Conservation (phyloP, 345 rosid genomes). For the Eucalyptus grandis region DNA sequence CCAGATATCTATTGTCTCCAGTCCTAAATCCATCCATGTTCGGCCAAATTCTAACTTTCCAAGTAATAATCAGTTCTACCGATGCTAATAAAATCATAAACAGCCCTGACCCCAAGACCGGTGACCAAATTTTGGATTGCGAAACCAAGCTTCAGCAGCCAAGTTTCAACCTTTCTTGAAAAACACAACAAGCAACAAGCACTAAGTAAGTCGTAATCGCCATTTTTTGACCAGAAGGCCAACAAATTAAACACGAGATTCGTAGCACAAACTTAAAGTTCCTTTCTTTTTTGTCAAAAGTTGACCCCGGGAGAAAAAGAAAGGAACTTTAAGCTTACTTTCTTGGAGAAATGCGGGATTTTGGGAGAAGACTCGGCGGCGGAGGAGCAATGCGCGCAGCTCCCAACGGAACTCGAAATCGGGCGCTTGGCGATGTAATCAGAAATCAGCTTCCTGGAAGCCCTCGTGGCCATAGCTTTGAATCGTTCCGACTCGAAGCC, state of each 20-base stretch:
- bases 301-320: background rate
- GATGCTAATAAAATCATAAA: background rate
- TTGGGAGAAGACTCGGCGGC: background rate
- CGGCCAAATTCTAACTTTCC: background rate
- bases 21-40: background rate
- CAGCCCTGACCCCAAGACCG: background rate
- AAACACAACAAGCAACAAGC: background rate
- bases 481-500: background rate
- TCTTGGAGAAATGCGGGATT: constrained; percentile 75
- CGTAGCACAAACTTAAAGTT: background rate
- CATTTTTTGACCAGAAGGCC: background rate
- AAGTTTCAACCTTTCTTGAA: background rate
- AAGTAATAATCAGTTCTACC: background rate
- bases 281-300: background rate
- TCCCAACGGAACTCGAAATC: constrained; percentile 3
- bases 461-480: constrained; percentile 35
- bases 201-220: background rate
- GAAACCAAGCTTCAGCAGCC: background rate
- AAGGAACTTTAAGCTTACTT: constrained; percentile 15
- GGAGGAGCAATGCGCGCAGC: constrained; percentile 36
- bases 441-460: constrained; percentile 27
- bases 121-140: background rate
- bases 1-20: background rate
- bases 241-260: background rate
- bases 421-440: constrained; percentile 17